Conservation (phyloP, 306 rosid species). For the Arachis hypogaea region DNA sequence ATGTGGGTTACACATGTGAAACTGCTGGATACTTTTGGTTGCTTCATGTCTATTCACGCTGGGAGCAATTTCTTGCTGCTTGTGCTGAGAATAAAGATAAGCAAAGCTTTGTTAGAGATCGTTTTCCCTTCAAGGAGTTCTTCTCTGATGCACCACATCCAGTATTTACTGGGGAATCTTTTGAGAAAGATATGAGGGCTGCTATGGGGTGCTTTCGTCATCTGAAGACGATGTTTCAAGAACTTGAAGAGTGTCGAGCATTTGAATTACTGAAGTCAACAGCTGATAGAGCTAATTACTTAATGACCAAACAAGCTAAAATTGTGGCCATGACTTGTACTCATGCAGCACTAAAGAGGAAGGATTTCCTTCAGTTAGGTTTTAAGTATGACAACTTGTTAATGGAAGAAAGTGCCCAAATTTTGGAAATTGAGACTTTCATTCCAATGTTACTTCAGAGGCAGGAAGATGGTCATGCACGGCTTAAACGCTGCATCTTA, state of each 20-base stretch:
- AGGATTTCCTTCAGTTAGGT: slow-evolving; percentile 93
- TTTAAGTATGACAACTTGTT: slow-evolving; percentile 98
- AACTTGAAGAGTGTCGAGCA: slow-evolving; percentile 98
- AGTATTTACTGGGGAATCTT: slow-evolving; percentile 79
- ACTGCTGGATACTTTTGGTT: slow-evolving; percentile 99
- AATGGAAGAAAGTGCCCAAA: slow-evolving; percentile 99
- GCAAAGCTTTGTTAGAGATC: slow-evolving; percentile 72
- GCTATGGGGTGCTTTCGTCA: slow-evolving; percentile 91
- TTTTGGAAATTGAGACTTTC: slow-evolving; percentile 96
- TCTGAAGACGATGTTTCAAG: slow-evolving; percentile 94
- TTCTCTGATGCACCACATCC: slow-evolving; percentile 68
- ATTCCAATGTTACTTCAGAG: slow-evolving; percentile 99
- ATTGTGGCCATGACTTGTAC: slow-evolving; percentile 99
- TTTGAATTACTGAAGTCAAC: slow-evolving; percentile 95
- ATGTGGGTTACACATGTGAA: slow-evolving; percentile 98
- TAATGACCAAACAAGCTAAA: slow-evolving; percentile 99
- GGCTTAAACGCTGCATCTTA: slow-evolving; percentile 95
- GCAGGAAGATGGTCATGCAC: slow-evolving; percentile 98
- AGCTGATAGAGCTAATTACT: slow-evolving; percentile 95
- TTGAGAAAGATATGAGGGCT: slow-evolving; percentile 88
- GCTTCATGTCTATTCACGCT: slow-evolving; percentile 95
- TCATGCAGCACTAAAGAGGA: slow-evolving; percentile 97
- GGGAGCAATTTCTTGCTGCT: slow-evolving; percentile 93
- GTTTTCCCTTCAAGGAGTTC: slow-evolving; percentile 95
- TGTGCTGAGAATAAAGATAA: slow-evolving; percentile 73